A percentile compares a stretch with the other conserved stretches of the same genome.
Conservation (phyloP, 2,329 filamentous ascomycete genomes). For the Arthroderma uncinatum region DNA sequence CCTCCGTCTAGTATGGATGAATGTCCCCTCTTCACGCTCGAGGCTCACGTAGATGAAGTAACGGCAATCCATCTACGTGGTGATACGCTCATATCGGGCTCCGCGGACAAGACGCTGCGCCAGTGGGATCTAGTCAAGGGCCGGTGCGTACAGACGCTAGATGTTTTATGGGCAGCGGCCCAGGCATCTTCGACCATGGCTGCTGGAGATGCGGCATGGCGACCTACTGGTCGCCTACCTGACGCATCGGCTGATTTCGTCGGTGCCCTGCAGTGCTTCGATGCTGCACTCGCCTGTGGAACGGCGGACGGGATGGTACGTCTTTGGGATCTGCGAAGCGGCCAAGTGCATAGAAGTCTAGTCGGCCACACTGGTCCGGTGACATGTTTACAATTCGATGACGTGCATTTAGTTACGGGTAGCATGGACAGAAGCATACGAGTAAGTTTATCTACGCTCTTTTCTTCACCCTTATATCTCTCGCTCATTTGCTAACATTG, state of each 20-base stretch:
- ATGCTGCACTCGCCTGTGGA: constrained; percentile 87
- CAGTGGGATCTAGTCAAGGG: constrained; percentile 97
- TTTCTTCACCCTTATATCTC: not conserved
- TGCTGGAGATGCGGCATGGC: constrained; percentile 54
- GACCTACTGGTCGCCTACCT: constrained; percentile 52
- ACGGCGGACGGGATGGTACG: constrained; percentile 96
- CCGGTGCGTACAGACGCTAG: constrained; percentile 92
- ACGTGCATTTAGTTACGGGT: constrained; percentile 86
- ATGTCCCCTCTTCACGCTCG: constrained; percentile 76
- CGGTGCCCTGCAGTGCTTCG: constrained; percentile 87
- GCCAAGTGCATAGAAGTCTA: constrained; percentile 90
- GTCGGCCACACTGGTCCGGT: constrained; percentile 93
- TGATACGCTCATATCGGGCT: constrained; percentile 85
- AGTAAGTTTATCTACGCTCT: constrained; percentile 47
- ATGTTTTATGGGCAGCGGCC: constrained; percentile 95
- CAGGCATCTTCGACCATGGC: constrained; percentile 65
- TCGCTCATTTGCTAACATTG: no score
- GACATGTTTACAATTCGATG: constrained; percentile 90
- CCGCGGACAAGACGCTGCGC: constrained; percentile 89
- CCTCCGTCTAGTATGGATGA: constrained; percentile 69
- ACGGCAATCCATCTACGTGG: constrained; percentile 86
- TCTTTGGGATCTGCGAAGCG: constrained; percentile 90
- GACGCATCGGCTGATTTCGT: constrained; percentile 77
- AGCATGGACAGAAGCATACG: constrained; percentile 86
- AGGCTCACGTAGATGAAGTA: constrained; percentile 86